Conservation (phyloP, 1,284 basidiomycete genomes). For the Cryptococcus amylolentus region DNA sequence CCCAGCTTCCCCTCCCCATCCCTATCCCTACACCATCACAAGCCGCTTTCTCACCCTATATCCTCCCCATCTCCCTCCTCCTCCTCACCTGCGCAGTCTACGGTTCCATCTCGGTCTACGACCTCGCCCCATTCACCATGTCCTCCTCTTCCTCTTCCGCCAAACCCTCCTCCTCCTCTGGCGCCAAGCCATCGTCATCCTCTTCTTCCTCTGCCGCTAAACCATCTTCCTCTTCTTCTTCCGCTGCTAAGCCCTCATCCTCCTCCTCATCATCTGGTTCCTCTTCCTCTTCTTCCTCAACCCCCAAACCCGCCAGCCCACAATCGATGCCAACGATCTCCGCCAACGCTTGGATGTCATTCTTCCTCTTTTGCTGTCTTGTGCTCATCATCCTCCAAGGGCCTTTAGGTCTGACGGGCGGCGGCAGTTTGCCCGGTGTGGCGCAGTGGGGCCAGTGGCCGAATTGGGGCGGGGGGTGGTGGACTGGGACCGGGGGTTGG, state of each 20-base stretch:
- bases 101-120: constrained; percentile 18
- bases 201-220: background rate
- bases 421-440: background rate
- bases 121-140: constrained; percentile 16
- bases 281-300: constrained; percentile 5
- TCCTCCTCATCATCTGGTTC: constrained; percentile 9
- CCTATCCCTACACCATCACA: constrained; percentile 1
- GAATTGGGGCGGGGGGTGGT: constrained; percentile 2
- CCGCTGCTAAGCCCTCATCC: constrained; percentile 3
- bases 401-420: constrained; percentile 30
- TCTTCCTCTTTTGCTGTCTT: constrained; percentile 40
- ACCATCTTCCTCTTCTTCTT: constrained; percentile 16
- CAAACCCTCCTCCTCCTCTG: constrained; percentile 12
- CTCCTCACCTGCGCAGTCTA: constrained; percentile 14
- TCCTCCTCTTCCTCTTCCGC: constrained; percentile 15
- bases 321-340: constrained; percentile 27
- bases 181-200: constrained; percentile 5
- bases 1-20: constrained; percentile 4
- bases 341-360: constrained; percentile 40
- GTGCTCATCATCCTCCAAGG: constrained; percentile 41
- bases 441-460: constrained; percentile 4
- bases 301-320: constrained; percentile 12
- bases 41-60: constrained; percentile 9
- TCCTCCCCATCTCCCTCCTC: constrained; percentile 15
- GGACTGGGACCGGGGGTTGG: background rate